phyloP scores from a whole-genome alignment of 331 rosid species.

The Dryas integrifolia region DNA sequence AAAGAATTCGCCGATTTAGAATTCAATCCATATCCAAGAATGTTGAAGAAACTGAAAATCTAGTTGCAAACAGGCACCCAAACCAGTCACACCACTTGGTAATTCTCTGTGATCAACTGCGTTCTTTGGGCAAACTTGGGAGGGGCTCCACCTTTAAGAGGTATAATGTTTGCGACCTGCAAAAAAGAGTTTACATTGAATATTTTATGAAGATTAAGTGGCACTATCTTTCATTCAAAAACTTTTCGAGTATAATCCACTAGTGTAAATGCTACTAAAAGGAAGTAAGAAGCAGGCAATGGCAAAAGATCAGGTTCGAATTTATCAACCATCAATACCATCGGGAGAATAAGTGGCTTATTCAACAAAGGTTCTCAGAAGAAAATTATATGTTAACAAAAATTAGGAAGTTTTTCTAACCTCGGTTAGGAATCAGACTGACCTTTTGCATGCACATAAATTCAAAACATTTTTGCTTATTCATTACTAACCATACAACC shows the following conservation, averaged over 20 bases:
- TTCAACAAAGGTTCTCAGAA: neutral
- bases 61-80: neutral
- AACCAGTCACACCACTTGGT: constrained; percentile 60
- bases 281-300: neutral
- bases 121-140: constrained; percentile 87
- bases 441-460: neutral
- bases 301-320: neutral
- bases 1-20: neutral
- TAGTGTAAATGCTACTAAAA: neutral
- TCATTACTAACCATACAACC: neutral
- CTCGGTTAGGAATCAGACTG: neutral
- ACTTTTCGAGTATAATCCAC: neutral
- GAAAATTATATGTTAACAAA: neutral
- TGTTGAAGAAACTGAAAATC: neutral
- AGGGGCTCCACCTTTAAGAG: constrained; percentile 68
- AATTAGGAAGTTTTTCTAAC: neutral
- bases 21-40: constrained; percentile 4
- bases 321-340: too few species aligned
- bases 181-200: neutral
- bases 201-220: neutral
- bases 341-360: neutral
- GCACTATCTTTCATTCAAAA: neutral
- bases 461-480: neutral
- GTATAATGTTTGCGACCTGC: constrained; percentile 74
- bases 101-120: constrained; percentile 77